Evolutionary conservation across 176 grass and related monocot genomes (phyloP), one percentile per base, ranked within the genome.

Genomic region (Luzula sylvatica): DNA sequence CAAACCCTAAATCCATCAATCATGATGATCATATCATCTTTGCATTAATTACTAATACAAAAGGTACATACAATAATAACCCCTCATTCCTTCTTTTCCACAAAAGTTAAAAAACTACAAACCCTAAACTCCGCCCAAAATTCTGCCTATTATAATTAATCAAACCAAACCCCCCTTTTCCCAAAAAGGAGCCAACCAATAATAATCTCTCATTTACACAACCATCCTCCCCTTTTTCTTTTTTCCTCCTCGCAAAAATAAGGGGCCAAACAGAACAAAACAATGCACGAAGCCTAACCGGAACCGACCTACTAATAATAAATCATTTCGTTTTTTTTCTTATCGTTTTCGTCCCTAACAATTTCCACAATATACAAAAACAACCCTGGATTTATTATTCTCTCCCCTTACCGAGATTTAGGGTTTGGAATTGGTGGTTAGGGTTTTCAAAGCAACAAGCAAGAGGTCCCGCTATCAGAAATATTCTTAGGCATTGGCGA

Each of bases 351-450:
- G 41, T 42, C 58, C 49, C 83, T 75, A 74, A 75, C 65, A 64
- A 80, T 62, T 78, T 72, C 81, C 68, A 61, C 53, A 86, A 94
- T 94, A 82, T 87, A 94, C 82, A 94, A 65, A 75, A 68, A 69
- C 80, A 66, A 73, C 56, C 52, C 23, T 65, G 55, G 50, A 55
- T 59, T 51, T 52, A 43, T 59, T 53, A 57, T 32, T 47, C 20
- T 29, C 59, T 43, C 28, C 5, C 68, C 53, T 71, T 52, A 29
- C 52, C 51, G 47, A 42, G 67, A 52, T 39, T 62, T 73, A 68
- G 77, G 76, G 73, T 75, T 77, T 73, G 77, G 71, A 75, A 19
- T 46, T 65, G 73, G 23, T 15, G 11, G 17, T 9, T 4, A 24
- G 18, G 17, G 28, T 64, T 45, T 64, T 49, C 8, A 68, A 26